Percentiles rank a stretch among this genome's conserved stretches.
These are phyloP conservation scores for Phlebiopsis gigantea DNA, from an alignment of 768 basidiomycete genomes.

Conservation along the genomic window DNA sequence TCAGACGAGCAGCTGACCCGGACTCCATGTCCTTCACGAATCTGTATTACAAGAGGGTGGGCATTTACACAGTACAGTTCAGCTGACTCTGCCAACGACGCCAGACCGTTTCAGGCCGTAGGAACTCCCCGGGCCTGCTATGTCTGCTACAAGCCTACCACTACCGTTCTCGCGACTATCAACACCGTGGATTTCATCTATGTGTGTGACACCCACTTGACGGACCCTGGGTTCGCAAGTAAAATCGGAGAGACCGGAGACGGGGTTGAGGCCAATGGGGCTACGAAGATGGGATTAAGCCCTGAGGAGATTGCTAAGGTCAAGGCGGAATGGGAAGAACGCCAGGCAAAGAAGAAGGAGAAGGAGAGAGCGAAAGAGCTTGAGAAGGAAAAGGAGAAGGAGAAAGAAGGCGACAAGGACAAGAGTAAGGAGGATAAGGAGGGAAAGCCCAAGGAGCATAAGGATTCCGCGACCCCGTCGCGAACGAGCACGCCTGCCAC, in stretches of 20 bases:
- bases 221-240: slow-evolving; percentile 71
- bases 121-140: slow-evolving; percentile 76
- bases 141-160: slow-evolving; percentile 75
- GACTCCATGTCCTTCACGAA: slow-evolving; percentile 67
- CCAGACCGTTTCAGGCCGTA: slow-evolving; percentile 46
- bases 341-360: slow-evolving; percentile 56
- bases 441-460: slow-evolving; percentile 19
- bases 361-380: slow-evolving; percentile 47
- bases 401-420: slow-evolving; percentile 31
- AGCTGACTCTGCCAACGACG: slow-evolving; percentile 10
- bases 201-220: slow-evolving; percentile 74
- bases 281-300: slow-evolving; percentile 37
- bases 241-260: slow-evolving; percentile 36
- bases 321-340: slow-evolving; percentile 77
- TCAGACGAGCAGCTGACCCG: slow-evolving; percentile 14
- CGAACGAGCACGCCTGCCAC: slow-evolving; percentile 25
- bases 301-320: slow-evolving; percentile 74
- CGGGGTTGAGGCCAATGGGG: slow-evolving; percentile 23
- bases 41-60: slow-evolving; percentile 85
- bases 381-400: slow-evolving; percentile 36
- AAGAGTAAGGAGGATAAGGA: slow-evolving; percentile 21
- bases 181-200: slow-evolving; percentile 85
- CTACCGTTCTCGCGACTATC: slow-evolving; percentile 78
- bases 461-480: slow-evolving; percentile 28
- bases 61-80: slow-evolving; percentile 18